Conservation (phyloP, 345 rosid genomes). For the Bretschneidera sinensis region DNA sequence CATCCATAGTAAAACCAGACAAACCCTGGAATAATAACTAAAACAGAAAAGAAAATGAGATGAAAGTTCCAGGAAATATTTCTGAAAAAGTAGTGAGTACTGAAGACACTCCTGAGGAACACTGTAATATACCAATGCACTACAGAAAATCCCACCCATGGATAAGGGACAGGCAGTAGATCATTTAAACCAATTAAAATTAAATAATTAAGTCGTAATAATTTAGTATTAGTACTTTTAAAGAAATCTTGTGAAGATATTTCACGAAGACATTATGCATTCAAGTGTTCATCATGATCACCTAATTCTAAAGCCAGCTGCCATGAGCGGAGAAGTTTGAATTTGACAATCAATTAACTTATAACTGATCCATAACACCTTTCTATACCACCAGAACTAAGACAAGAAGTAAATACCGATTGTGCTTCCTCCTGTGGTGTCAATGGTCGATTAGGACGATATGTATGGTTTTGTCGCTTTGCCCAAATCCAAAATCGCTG, state of each 20-base stretch:
- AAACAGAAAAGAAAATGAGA: no score
- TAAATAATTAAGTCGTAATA: not conserved
- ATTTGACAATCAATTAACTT: no score
- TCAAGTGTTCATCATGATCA: not conserved
- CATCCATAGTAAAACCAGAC: no score
- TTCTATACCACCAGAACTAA: not conserved
- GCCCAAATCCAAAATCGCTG: slow-evolving; percentile 99
- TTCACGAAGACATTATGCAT: not conserved
- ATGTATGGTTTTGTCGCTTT: slow-evolving; percentile 94
- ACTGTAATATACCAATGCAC: no score
- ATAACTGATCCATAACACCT: no score
- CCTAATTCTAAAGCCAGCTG: not conserved
- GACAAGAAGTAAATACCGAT: slow-evolving; percentile 37
- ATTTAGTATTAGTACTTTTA: not conserved
- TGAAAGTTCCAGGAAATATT: no score
- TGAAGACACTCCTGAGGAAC: not conserved
- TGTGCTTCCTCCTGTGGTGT: slow-evolving; percentile 80
- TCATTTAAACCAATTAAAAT: not conserved
- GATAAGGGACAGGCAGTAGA: not conserved
- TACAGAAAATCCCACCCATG: not conserved
- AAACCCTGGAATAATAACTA: no score
- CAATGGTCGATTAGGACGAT: slow-evolving; percentile 90
- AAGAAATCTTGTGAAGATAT: not conserved
- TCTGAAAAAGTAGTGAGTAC: not conserved
- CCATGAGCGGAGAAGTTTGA: no score